A percentile compares a stretch with the other conserved stretches of the same genome.
Evolutionary conservation across 306 rosid genomes (phyloP).

Genomic region (Elaeagnus macrophylla): DNA sequence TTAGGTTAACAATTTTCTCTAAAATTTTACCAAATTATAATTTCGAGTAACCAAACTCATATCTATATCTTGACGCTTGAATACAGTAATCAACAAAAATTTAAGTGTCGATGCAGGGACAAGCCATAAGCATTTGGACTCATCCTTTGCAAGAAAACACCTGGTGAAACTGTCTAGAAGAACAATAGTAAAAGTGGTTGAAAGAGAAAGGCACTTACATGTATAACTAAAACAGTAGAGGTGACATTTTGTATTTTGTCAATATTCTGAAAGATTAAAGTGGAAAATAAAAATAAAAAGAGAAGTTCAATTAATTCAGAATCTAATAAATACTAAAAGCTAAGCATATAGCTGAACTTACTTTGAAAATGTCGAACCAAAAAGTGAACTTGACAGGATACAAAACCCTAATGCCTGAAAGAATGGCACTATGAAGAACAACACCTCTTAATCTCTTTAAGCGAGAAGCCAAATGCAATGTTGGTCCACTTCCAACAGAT

Average conservation of each 20-base stretch:
- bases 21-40: too few relatives aligned
- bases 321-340: constrained; percentile 7
- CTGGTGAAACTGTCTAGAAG: too few relatives aligned
- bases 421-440: constrained; percentile 95
- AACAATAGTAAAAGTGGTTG: constrained; percentile 1
- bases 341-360: constrained; percentile 26
- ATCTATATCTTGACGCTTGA: too few relatives aligned
- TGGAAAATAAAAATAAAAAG: constrained; percentile 25
- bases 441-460: constrained; percentile 75
- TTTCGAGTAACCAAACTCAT: too few relatives aligned
- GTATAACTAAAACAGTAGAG: constrained; percentile 87
- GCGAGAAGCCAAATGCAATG: constrained; percentile 74
- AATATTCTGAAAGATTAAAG: constrained; percentile 59
- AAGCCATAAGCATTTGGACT: too few relatives aligned
- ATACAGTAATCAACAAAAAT: too few relatives aligned
- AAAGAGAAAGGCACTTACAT: constrained; percentile 47
- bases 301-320: not conserved
- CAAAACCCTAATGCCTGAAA: constrained; percentile 87
- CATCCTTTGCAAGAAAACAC: too few relatives aligned
- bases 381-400: constrained; percentile 88
- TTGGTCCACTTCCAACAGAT: constrained; percentile 99
- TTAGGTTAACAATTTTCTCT: too few relatives aligned
- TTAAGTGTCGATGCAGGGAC: too few relatives aligned
- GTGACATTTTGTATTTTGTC: constrained; percentile 82
- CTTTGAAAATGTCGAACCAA: constrained; percentile 98